Evolutionary conservation across 2,329 filamentous ascomycete genomes (phyloP), one percentile per base, ranked within the genome.

Genomic region (Venturiaceae sp.): DNA sequence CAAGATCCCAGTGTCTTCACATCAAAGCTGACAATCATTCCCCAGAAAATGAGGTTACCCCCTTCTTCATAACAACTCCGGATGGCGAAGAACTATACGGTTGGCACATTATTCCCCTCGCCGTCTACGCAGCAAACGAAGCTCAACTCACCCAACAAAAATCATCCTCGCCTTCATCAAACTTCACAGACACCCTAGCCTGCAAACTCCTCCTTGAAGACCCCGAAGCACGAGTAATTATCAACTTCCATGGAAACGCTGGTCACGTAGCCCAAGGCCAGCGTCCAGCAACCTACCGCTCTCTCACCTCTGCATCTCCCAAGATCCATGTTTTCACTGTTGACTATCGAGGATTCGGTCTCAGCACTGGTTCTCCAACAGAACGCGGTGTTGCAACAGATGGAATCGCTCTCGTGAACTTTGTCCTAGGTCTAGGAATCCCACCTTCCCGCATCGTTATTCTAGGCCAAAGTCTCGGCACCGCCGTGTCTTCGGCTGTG

Each of bases 261-360:
- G 92, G 90, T 5, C 89, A 95, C 65, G 72, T 97, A 32, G 90
- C 87, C 19, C 88, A 95, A 69, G 84, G 83, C 60, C 81, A 85
- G 68, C 84, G 92, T 16, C 86, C 90, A 2, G 79, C 84, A 33
- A 87, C 84, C 59, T 95, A 95, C 69, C 89, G 91, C 64, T 80
- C 85, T 47, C 76, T 96, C 44, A 83, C 90, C 44, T 84, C 90
- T 3, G 82, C 87, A 56, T 83, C 85, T 36, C 69, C 78, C 0
- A 77, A 81, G 58, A 83, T 91, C 58, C 92, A 96, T 68, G 82
- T 96, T 47, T 77, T 96, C n/a, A 83, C 90, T 39, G 84, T 96
- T 65, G 91, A 96, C 75, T 96, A 96, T 72, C 87, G 92, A 19
- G 92, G 92, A 6, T 96, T 90, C 65, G 92, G 91, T 0, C 80